These are phyloP conservation scores for Turritis glabra DNA, from an alignment of 345 rosid genomes.

Conservation along the genomic window DNA sequence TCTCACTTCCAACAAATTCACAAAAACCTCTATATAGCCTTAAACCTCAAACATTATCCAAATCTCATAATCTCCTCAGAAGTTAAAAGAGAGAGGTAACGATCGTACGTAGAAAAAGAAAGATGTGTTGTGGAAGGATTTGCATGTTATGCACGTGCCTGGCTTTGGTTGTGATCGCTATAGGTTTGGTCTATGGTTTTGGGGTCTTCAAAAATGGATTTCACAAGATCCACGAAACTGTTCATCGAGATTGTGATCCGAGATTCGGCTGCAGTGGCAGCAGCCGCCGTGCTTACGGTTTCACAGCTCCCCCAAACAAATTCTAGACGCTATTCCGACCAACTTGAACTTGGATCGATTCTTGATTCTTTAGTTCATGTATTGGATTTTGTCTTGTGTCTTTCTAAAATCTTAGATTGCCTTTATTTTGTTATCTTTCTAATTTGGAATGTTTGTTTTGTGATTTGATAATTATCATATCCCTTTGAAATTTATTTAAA, in stretches of 20 bases:
- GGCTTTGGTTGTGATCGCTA: conserved; percentile 16
- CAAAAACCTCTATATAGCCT: neutral
- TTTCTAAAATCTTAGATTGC: no score
- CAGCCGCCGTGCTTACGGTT: conserved; percentile 7
- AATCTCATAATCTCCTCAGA: neutral
- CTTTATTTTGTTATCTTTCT: neutral
- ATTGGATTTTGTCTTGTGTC: no score
- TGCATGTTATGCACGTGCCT: conserved; percentile 32
- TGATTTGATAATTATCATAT: no score
- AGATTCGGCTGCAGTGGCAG: neutral
- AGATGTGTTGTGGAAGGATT: conserved; percentile 32
- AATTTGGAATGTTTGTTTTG: neutral
- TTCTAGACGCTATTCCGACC: no score
- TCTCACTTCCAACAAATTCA: conserved; percentile 3
- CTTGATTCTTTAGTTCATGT: no score
- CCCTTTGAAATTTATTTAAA: no score
- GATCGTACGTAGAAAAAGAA: neutral
- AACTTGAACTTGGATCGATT: no score
- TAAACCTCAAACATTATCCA: neutral
- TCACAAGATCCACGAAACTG: neutral
- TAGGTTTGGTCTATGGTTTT: conserved; percentile 17
- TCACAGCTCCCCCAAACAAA: conserved; percentile 5
- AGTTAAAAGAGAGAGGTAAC: neutral
- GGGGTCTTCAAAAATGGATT: conserved; percentile 12
- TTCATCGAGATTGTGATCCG: conserved; percentile 11